Evolutionary conservation across 1,284 basidiomycete genomes (phyloP).

Genomic region (Bondarzewia mesenterica): DNA sequence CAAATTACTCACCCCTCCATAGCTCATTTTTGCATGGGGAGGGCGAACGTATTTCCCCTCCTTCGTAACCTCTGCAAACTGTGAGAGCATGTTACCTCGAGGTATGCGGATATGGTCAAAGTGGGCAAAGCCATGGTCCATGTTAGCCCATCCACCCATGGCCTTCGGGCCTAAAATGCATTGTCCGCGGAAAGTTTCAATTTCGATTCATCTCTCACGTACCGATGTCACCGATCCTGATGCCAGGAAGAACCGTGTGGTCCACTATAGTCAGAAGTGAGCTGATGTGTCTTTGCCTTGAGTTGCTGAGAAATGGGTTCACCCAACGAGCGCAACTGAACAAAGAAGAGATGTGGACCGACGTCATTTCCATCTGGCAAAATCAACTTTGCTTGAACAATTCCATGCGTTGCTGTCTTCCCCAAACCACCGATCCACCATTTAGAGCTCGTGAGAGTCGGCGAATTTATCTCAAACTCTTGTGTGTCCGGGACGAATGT

Average conservation of each 20-base stretch:
- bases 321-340: slow-evolving; percentile 60
- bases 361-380: slow-evolving; percentile 53
- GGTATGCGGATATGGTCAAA: slow-evolving; percentile 72
- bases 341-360: slow-evolving; percentile 75
- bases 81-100: slow-evolving; percentile 67
- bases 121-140: slow-evolving; percentile 68
- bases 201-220: not conserved
- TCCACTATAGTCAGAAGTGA: slow-evolving; percentile 31
- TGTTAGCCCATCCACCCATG: slow-evolving; percentile 40
- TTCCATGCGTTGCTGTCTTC: slow-evolving; percentile 69
- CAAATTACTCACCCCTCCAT: slow-evolving; percentile 61
- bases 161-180: slow-evolving; percentile 50
- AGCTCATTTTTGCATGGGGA: slow-evolving; percentile 67
- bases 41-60: slow-evolving; percentile 64
- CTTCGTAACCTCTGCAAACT: slow-evolving; percentile 64
- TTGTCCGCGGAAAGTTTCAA: not conserved
- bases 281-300: not conserved
- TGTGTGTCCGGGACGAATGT: slow-evolving; percentile 61
- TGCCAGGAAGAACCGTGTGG: slow-evolving; percentile 55
- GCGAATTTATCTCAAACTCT: slow-evolving; percentile 73
- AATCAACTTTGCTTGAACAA: slow-evolving; percentile 72
- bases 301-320: not conserved
- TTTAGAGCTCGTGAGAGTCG: slow-evolving; percentile 69
- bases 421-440: slow-evolving; percentile 80
- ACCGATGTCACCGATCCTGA: slow-evolving; percentile 73